Evolutionary conservation across 2,329 filamentous ascomycete genomes (phyloP).

Genomic region (Zymoseptoria pseudotritici): DNA sequence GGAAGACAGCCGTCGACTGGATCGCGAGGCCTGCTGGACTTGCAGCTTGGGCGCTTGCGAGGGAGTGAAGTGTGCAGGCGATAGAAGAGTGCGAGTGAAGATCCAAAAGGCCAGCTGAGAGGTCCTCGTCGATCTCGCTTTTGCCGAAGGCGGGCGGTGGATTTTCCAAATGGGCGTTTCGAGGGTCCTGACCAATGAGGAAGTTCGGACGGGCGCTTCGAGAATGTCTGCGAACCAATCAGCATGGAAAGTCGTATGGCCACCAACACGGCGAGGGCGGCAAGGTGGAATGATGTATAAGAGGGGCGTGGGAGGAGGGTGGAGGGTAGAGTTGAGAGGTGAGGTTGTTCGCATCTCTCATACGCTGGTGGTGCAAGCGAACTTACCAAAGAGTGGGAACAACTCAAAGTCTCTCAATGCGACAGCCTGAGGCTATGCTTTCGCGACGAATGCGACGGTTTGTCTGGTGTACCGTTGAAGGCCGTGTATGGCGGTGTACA

Average conservation of each 20-base stretch:
- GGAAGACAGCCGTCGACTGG: slow-evolving; percentile 10
- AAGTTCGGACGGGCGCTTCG: slow-evolving; percentile 4
- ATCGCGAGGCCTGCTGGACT: slow-evolving; percentile 7
- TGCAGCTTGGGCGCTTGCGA: slow-evolving; percentile 8
- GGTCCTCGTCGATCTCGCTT: not conserved
- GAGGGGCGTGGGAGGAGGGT: slow-evolving; percentile 2
- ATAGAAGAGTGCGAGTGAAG: slow-evolving; percentile 5
- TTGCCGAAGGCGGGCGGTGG: no score
- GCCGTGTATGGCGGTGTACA: not conserved
- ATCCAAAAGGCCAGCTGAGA: slow-evolving; percentile 10
- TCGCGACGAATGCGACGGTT: not conserved
- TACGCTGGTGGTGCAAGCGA: slow-evolving; percentile 4
- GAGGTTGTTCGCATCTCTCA: not conserved
- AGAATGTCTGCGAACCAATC: slow-evolving; percentile 13
- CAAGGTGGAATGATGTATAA: slow-evolving; percentile 4
- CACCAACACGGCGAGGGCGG: slow-evolving; percentile 13
- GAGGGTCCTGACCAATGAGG: slow-evolving; percentile 11
- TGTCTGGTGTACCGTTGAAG: not conserved
- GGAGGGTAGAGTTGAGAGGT: not conserved
- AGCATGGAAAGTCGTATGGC: slow-evolving; percentile 15
- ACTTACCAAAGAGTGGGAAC: slow-evolving; percentile 4
- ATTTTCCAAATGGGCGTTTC: slow-evolving; percentile 4
- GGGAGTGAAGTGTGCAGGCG: not conserved
- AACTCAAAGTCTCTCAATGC: not conserved
- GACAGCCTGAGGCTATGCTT: not conserved